phyloP scores from a whole-genome alignment of 208 protist genomes.

The Wallacemonas rigidus region DNA sequence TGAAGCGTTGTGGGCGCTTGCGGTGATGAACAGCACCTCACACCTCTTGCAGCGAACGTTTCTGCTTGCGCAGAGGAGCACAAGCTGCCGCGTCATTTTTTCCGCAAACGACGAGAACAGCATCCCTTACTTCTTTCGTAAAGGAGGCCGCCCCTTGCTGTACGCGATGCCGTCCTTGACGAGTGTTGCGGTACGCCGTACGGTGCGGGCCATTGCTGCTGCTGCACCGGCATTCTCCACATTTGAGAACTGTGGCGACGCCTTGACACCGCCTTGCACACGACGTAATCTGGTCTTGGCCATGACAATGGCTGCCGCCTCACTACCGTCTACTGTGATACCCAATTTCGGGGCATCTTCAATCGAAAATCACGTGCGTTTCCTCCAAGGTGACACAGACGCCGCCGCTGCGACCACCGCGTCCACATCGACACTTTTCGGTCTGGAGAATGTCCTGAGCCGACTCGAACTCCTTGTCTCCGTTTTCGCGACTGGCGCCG shows the following conservation, averaged over 20 bases:
- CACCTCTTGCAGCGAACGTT: conserved; percentile 21
- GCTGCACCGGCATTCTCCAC: conserved; percentile 1
- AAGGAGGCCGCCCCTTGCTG: conserved; percentile 4
- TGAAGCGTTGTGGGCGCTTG: conserved; percentile 46
- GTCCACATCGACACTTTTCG: conserved; percentile 35
- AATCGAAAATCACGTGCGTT: not conserved
- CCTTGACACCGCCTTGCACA: conserved; percentile 21
- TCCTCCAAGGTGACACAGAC: not conserved
- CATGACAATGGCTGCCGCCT: conserved; percentile 18
- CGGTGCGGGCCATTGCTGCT: conserved; percentile 18
- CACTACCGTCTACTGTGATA: not conserved
- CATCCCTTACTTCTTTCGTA: conserved; percentile 10
- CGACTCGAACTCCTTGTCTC: conserved; percentile 46
- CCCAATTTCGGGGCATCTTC: not conserved
- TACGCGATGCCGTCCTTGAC: conserved; percentile 20
- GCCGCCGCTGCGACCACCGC: not conserved
- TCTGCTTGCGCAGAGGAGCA: not conserved
- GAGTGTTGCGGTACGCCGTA: conserved; percentile 33
- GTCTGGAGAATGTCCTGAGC: conserved; percentile 37
- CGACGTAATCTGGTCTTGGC: conserved; percentile 20
- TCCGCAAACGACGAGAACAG: not conserved
- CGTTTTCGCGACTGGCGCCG: conserved; percentile 33
- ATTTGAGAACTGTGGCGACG: conserved; percentile 10
- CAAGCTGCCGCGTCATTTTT: conserved; percentile 1
- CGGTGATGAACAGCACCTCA: conserved; percentile 28